These are phyloP conservation scores for Aureobasidium leucospermi DNA, from an alignment of 2,329 filamentous ascomycete species.

Conservation along the genomic window DNA sequence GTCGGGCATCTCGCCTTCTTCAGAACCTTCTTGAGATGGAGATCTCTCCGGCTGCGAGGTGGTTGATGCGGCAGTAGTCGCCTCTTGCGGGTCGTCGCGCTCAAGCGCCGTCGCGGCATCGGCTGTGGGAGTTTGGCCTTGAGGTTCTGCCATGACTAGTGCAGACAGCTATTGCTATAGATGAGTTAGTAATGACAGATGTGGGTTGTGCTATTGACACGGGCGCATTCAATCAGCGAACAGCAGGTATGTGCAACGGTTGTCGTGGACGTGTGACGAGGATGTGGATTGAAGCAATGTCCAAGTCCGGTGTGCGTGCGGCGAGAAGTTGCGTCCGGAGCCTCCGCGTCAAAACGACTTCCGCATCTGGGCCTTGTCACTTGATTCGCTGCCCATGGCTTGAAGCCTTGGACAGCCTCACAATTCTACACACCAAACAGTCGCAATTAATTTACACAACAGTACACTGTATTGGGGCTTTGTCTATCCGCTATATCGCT, in stretches of 20 bases:
- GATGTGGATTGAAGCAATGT: not conserved
- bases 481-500: no score
- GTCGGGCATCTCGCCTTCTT: conserved; percentile 16
- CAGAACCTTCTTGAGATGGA: conserved; percentile 12
- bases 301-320: not conserved
- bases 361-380: conserved; percentile 1
- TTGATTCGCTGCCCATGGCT: not conserved
- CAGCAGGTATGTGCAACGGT: not conserved
- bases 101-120: not conserved
- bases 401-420: not conserved
- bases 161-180: not conserved
- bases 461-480: no score
- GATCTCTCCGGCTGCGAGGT: not conserved
- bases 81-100: not conserved
- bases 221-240: conserved; percentile 1
- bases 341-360: not conserved
- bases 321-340: not conserved
- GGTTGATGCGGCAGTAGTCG: not conserved
- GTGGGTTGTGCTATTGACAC: not conserved
- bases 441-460: not conserved
- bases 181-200: conserved; percentile 1
- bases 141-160: conserved; percentile 10
- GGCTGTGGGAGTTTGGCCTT: not conserved
- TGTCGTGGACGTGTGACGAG: not conserved
- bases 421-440: not conserved